Conservation (phyloP, 148 eudicot species). For the Rhododendron ovatum region DNA sequence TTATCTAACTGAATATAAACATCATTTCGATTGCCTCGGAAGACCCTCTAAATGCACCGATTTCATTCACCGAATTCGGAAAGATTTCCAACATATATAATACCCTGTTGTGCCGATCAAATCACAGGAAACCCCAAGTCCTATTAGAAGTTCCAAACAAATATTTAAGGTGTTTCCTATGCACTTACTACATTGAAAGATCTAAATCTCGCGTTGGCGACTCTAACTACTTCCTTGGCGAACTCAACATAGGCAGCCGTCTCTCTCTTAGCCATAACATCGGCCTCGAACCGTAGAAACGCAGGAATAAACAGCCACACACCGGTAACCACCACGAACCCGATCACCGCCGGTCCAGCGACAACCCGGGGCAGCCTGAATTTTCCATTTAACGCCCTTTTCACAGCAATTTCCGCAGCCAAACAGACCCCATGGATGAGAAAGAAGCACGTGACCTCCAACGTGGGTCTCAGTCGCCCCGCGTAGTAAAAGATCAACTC, state of each 20-base stretch:
- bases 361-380: conserved; percentile 22
- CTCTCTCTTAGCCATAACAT: conserved; percentile 28
- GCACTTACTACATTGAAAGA: background rate
- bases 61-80: too few species aligned
- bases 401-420: conserved; percentile 17
- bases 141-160: background rate
- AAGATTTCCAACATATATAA: too few species aligned
- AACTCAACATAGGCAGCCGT: conserved; percentile 27
- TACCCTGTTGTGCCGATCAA: too few species aligned
- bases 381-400: conserved; percentile 12
- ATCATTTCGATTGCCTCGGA: fast-evolving
- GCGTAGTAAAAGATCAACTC: conserved; percentile 17
- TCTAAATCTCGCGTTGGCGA: background rate
- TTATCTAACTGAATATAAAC: too few species aligned
- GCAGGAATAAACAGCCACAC: conserved; percentile 52
- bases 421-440: conserved; percentile 13
- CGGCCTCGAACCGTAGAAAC: conserved; percentile 25
- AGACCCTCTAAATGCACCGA: too few species aligned
- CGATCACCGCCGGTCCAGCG: conserved; percentile 24
- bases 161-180: background rate
- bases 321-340: conserved; percentile 36
- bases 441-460: conserved; percentile 14
- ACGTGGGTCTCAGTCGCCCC: conserved; percentile 13
- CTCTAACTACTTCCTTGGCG: background rate
- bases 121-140: background rate